Conservation (phyloP, 176 grass and related monocot genomes). For the Coix lacrymajobi region DNA sequence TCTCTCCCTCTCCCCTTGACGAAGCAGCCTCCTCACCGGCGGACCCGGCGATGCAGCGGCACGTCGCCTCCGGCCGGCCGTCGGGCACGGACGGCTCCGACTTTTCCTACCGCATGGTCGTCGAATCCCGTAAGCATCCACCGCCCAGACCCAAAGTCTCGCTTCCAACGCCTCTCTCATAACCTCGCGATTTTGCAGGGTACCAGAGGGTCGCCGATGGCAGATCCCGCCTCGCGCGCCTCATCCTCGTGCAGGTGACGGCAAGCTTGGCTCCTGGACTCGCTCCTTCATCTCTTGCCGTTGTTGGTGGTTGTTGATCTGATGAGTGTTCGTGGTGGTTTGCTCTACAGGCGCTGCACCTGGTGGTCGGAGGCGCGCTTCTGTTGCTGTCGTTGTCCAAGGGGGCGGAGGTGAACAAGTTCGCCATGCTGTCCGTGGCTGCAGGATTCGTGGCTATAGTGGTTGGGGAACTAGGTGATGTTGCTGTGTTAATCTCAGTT, state of each 20-base stretch:
- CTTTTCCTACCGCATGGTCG: slow-evolving; percentile 94
- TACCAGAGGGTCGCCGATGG: slow-evolving; percentile 79
- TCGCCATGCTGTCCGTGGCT: slow-evolving; percentile 47
- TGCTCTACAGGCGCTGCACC: slow-evolving; percentile 49
- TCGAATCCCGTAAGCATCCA: slow-evolving; percentile 71
- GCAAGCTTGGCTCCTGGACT: neutral
- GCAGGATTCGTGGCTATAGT: slow-evolving; percentile 67
- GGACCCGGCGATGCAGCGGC: slow-evolving; percentile 43
- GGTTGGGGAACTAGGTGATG: slow-evolving; percentile 79
- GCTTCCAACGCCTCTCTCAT: neutral
- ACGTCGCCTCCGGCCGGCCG: slow-evolving; percentile 31
- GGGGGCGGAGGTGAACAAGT: slow-evolving; percentile 46
- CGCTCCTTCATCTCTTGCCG: neutral
- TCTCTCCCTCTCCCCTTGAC: neutral
- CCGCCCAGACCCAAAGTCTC: neutral
- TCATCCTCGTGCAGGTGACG: slow-evolving; percentile 64
- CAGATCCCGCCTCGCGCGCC: slow-evolving; percentile 60
- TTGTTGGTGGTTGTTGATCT: slow-evolving; percentile 21
- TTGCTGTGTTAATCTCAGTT: neutral
- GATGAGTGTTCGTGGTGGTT: slow-evolving; percentile 3
- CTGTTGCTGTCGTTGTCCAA: slow-evolving; percentile 45
- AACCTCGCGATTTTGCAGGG: slow-evolving; percentile 43
- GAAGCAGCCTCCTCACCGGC: neutral
- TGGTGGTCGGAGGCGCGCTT: slow-evolving; percentile 37
- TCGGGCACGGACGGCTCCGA: slow-evolving; percentile 85